Evolutionary conservation across 768 basidiomycete genomes (phyloP), one percentile per base, ranked within the genome.

Genomic region (Tylopilus balloui): DNA sequence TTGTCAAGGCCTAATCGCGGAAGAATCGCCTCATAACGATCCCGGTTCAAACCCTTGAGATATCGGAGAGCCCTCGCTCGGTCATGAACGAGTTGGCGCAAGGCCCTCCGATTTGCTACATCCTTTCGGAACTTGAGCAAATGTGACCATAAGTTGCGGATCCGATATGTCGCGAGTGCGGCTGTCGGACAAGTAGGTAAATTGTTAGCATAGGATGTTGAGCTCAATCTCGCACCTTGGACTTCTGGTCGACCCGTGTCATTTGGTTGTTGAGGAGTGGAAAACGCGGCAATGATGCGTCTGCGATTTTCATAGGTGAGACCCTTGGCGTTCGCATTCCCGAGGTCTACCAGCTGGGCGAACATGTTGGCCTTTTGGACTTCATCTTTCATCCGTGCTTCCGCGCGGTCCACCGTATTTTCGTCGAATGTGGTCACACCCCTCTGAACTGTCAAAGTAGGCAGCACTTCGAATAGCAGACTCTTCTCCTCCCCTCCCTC

Each of bases 171-270:
- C 49, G 93, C 64, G 23, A 97, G 71, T 1, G 95, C 95, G 50
- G 85, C 95, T 97, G 57, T 3, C 15, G 37, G 40, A 48, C 19
- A 35, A 25, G 48, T 36, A 42, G 13, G 43, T 45, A 19, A 48
- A 46, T 15, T n/a, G 21, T 11, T 37, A 8, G 9, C n/a, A 37
- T 45, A 23, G 13, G 23, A 47, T 45, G 46, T 23, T 15, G 35
- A 31, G 45, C 3, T 35, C 29, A 9, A 43, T 9, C 42, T 24
- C 42, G 19, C 62, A 92, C 94, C 92, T 78, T 96, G 94, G 0
- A 96, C 93, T 61, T 92, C 91, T 2, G 89, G 77, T 35, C 87
- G 74, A 35, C 93, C 94, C 0, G 92, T 74, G 65, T 94, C 88
- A 50, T 77, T 80, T 20, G 77, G 77, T 54, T 79, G 84, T 43